Evolutionary conservation across 139 green algal genomes (phyloP), one percentile per base, ranked within the genome.

Genomic region (Eudorina sp.): DNA sequence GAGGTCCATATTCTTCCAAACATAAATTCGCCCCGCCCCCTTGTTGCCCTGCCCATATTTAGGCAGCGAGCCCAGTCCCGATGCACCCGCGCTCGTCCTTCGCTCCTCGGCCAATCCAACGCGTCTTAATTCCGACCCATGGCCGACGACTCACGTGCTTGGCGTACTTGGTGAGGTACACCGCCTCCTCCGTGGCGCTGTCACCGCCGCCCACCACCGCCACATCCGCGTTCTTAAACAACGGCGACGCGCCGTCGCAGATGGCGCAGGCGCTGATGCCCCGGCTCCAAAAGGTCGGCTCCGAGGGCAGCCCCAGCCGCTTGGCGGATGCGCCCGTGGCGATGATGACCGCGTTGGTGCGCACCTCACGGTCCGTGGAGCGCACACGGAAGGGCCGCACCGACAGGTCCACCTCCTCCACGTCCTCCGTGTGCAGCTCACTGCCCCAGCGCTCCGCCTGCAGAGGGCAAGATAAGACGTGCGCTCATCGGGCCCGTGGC

Each of bases 161-260:
- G 48, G 89, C 95, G 83, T 99, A 99, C 92, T 99, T 99, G 46
- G 97, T 99, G 2, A 99, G 93, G 93, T 99, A 99, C 23, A 99
- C 76, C 0, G 98, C 96, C 90, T 99, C 98, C 91, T 99, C 98
- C 6, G 92, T 93, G 11, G 98, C 98, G 18, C 96, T 99, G 93
- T 99, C 98, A 2, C 98, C 98, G 41, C 98, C 98, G 53, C 98
- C 98, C 38, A 99, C 97, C 19, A 99, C 98, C 46, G 98, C 98
- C 68, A 99, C 91, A 79, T 98, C 94, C 51, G 95, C 90, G 31
- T 93, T 89, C 87, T 97, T 98, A 90, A 98, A 98, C 58, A 96
- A 86, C 7, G 92, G 93, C 86, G 89, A 95, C 21, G 96, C 95
- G 72, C 98, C 98, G 89, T 99, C 98, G 89, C 98, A 99, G 91